A percentile compares a stretch with the other conserved stretches of the same genome.
These are phyloP conservation scores for Babesia ovis DNA, from an alignment of 169 alveolate genomes.

Conservation along the genomic window DNA sequence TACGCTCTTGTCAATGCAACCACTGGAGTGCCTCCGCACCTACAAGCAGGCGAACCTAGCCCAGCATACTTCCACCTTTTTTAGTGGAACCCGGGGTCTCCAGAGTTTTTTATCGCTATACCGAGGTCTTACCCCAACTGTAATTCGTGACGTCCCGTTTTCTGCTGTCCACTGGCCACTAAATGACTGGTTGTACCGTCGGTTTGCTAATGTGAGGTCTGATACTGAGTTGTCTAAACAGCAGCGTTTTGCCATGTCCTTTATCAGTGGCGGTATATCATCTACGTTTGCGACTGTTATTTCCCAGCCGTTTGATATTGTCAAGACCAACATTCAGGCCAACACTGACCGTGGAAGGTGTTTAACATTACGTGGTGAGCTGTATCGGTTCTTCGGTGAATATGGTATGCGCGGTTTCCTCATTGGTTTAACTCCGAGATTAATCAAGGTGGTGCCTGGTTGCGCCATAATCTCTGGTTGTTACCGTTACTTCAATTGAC, in stretches of 20 bases:
- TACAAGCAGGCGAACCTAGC: conserved; percentile 58
- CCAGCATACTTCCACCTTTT: neutral
- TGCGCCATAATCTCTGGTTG: conserved; percentile 66
- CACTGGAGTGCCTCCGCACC: conserved; percentile 66
- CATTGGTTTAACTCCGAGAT: conserved; percentile 60
- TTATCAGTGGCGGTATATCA: conserved; percentile 42
- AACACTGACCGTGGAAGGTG: neutral
- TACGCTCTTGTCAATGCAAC: conserved; percentile 36
- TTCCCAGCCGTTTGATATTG: conserved; percentile 68
- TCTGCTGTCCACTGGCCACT: conserved; percentile 69
- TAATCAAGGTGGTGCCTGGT: conserved; percentile 64
- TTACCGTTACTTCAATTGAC: conserved; percentile 53
- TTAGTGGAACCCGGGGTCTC: conserved; percentile 20
- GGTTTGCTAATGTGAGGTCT: neutral
- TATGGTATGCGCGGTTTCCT: conserved; percentile 58
- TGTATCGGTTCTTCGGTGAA: conserved; percentile 18
- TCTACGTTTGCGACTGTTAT: conserved; percentile 44
- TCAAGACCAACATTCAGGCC: conserved; percentile 62
- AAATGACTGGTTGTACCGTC: conserved; percentile 49
- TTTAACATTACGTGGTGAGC: conserved; percentile 30
- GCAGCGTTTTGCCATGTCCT: conserved; percentile 31
- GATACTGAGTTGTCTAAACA: neutral
- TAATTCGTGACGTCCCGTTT: conserved; percentile 65
- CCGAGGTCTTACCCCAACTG: conserved; percentile 43
- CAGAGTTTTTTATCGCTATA: conserved; percentile 3